A percentile compares a stretch with the other conserved stretches of the same genome.
Conservation (phyloP, 148 eudicot genomes). For the Bassia scoparia region DNA sequence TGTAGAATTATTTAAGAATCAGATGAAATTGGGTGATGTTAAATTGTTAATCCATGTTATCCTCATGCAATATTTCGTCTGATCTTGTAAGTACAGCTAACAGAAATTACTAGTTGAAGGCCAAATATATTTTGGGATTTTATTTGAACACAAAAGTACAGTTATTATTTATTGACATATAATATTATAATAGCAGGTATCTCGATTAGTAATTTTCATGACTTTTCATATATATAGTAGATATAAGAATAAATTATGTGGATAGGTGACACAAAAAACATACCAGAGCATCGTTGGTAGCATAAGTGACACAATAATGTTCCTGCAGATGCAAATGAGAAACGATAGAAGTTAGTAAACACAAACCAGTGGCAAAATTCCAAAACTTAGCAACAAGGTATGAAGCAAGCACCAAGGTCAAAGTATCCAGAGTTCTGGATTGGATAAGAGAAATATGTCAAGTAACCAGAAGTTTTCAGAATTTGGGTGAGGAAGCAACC, state of each 20-base stretch:
- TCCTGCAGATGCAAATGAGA: slow-evolving; percentile 46
- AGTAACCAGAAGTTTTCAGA: too few relatives aligned
- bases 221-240: neutral
- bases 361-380: neutral
- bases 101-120: slow-evolving; percentile 7
- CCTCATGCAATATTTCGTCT: neutral
- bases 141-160: too few relatives aligned
- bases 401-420: neutral
- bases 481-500: neutral
- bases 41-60: too few relatives aligned
- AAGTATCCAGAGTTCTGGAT: too few relatives aligned
- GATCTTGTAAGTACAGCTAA: neutral
- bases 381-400: neutral
- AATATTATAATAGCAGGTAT: neutral
- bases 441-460: too few relatives aligned
- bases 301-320: slow-evolving; percentile 85
- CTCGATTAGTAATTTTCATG: too few relatives aligned
- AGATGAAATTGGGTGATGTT: neutral
- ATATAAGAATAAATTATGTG: neutral
- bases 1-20: neutral
- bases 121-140: neutral
- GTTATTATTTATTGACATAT: neutral
- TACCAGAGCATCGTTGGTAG: slow-evolving; percentile 76
- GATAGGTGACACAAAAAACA: slow-evolving; percentile 24
- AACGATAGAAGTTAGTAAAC: neutral